Base-by-base conservation (phyloP, 2,329 filamentous ascomycete genomes). In the Fusarium pininemorale region DNA sequence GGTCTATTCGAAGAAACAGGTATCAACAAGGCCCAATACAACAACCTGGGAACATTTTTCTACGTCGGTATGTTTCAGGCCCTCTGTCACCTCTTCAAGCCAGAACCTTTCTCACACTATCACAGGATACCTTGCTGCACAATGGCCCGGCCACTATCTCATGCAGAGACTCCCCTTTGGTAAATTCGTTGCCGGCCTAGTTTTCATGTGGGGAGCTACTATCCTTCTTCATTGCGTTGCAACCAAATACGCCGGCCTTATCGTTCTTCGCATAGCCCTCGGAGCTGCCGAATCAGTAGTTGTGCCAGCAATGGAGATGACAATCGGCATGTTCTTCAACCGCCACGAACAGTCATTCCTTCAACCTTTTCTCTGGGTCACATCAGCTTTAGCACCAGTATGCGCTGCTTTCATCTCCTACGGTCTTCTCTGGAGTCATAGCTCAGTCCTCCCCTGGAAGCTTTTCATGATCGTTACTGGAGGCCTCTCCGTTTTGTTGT, bases 221-320 rank as follows among this genome's bases (percentile, higher is more conserved):
- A 74, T 84, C n/a, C 77, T 84, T 28, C 76, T 85, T 4, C 83
- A 84, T 63, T 83, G 81, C 63, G 78, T 80, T 6, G 83, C 79
- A 0, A 78, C 75, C 3, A 77, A 58, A 8, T 84, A 84, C 47
- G 81, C 77, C 4, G 82, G 81, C 1, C 78, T 84, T 1, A 71
- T 83, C 3, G 79, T 81, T 9, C 74, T 84, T 26, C 81, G 83
- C 0, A 73, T 84, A 11, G 75, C 81, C 5, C 78, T 84, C 1
- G 83, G 83, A 5, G 80, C 78, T 20, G 75, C 78, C 2, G 82
- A 84, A 63, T 77, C 82, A 0, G 79, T 80, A 15, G 75, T 84
- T 7, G 81, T 84, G 4, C 83, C 83, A 0, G 82, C 82, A 5
- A 81, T 84, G 75, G 83, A 84, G 38, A 81, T 84, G 54, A 84